Evolutionary conservation across 306 rosid genomes (phyloP).

Genomic region (Prinsepia uniflora): DNA sequence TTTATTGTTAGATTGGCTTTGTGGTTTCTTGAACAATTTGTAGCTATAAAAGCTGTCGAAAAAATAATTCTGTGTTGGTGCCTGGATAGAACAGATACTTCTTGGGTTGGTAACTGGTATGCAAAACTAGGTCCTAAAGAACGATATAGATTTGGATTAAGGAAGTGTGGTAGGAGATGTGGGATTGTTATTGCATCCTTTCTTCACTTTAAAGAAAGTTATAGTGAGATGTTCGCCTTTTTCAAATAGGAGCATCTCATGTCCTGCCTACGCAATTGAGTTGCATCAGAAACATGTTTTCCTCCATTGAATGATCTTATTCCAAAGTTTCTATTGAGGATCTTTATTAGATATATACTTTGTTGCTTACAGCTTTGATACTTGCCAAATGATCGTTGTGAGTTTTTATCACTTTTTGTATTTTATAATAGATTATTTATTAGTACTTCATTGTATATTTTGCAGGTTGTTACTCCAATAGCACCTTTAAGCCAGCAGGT

Average conservation of each 20-base stretch:
- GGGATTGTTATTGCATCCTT: not conserved
- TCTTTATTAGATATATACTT: not conserved
- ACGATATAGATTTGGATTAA: not conserved
- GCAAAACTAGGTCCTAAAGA: not conserved
- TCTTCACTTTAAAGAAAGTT: not conserved
- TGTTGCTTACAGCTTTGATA: not conserved
- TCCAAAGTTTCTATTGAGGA: not conserved
- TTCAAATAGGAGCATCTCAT: not conserved
- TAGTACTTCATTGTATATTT: not conserved
- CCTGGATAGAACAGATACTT: not conserved
- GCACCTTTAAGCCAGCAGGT: conserved; percentile 99
- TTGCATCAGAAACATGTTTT: not conserved
- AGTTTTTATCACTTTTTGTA: not conserved
- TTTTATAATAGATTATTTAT: not conserved
- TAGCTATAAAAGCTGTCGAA: not conserved
- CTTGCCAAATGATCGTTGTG: not conserved
- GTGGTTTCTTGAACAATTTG: not conserved
- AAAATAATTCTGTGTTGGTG: not conserved
- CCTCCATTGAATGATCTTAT: not conserved
- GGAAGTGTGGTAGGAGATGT: not conserved
- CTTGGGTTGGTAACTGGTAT: not conserved
- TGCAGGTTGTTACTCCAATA: conserved; percentile 97
- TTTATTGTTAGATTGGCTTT: not conserved
- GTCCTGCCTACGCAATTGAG: not conserved
- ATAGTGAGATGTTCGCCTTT: not conserved